These are phyloP conservation scores for Eremochloa ophiuroides DNA, from an alignment of 176 grass and related monocot genomes.

Conservation along the genomic window DNA sequence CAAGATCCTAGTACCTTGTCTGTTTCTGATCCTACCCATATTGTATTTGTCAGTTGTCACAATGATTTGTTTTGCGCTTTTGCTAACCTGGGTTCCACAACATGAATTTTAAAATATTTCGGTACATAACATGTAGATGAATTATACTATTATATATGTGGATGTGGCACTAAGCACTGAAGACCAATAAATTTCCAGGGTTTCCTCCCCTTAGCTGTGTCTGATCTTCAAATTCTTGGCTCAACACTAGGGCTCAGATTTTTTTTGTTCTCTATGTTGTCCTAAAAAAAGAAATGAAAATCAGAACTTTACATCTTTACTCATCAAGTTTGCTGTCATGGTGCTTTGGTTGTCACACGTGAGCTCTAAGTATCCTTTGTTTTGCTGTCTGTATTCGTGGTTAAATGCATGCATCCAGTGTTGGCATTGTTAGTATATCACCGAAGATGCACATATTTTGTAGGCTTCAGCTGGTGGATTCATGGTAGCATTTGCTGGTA, in stretches of 20 bases:
- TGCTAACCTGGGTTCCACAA: not conserved
- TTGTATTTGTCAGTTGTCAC: not conserved
- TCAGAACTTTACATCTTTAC: not conserved
- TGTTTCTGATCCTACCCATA: not conserved
- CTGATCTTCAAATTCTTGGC: too few relatives aligned
- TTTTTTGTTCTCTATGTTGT: too few relatives aligned
- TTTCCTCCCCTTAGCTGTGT: too few relatives aligned
- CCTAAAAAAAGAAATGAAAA: not conserved
- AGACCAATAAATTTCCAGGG: too few relatives aligned
- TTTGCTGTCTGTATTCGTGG: not conserved
- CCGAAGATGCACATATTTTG: constrained; percentile 23
- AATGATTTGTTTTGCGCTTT: constrained; percentile 2
- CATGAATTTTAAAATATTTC: not conserved
- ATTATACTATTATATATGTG: not conserved
- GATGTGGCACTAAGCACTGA: not conserved
- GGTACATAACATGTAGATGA: too few relatives aligned
- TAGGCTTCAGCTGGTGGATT: constrained; percentile 74
- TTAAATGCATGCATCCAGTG: constrained; percentile 22
- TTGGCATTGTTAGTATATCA: not conserved
- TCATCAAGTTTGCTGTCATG: not conserved
- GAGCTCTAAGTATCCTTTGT: not conserved
- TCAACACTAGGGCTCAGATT: too few relatives aligned
- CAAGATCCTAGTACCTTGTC: not conserved
- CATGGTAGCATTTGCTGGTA: constrained; percentile 99
- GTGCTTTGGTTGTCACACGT: not conserved